phyloP scores from a whole-genome alignment of 257 asterid genomes.

The Ilex asprella region DNA sequence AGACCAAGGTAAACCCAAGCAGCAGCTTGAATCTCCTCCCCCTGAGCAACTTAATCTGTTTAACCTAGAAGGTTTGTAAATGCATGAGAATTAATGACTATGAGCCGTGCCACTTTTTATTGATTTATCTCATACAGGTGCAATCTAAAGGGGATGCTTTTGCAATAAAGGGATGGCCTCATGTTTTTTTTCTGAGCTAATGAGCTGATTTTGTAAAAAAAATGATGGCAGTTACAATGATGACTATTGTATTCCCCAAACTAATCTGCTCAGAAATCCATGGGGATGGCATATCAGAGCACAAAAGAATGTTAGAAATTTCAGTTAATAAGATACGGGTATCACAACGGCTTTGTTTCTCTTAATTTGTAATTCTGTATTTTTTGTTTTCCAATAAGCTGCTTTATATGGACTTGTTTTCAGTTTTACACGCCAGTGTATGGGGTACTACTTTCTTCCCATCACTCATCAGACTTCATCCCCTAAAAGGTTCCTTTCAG shows the following conservation, averaged over 20 bases:
- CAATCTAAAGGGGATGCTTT: slow-evolving; percentile 40
- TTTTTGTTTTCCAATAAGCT: no score
- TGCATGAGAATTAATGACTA: slow-evolving; percentile 44
- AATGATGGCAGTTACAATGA: slow-evolving; percentile 2
- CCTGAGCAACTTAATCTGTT: slow-evolving; percentile 72
- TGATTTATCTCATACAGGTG: slow-evolving; percentile 79
- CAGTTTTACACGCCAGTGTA: no score
- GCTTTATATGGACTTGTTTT: no score
- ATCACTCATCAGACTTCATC: no score
- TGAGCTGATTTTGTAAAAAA: slow-evolving; percentile 14
- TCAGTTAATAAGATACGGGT: no score
- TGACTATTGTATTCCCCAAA: slow-evolving; percentile 12
- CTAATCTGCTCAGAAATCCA: slow-evolving; percentile 4
- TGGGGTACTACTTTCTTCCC: no score
- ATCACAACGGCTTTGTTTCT: no score
- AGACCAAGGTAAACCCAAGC: slow-evolving; percentile 76
- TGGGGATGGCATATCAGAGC: not conserved
- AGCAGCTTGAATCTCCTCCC: slow-evolving; percentile 63
- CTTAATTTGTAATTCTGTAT: no score
- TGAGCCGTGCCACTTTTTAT: slow-evolving; percentile 48
- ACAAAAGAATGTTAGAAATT: no score
- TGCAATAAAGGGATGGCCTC: slow-evolving; percentile 38
- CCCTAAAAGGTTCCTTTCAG: no score
- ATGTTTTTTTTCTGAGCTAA: slow-evolving; percentile 28
- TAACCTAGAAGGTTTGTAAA: slow-evolving; percentile 77